These are phyloP conservation scores for Coleophoma crateriformis DNA, from an alignment of 2,329 filamentous ascomycete species.

Conservation along the genomic window DNA sequence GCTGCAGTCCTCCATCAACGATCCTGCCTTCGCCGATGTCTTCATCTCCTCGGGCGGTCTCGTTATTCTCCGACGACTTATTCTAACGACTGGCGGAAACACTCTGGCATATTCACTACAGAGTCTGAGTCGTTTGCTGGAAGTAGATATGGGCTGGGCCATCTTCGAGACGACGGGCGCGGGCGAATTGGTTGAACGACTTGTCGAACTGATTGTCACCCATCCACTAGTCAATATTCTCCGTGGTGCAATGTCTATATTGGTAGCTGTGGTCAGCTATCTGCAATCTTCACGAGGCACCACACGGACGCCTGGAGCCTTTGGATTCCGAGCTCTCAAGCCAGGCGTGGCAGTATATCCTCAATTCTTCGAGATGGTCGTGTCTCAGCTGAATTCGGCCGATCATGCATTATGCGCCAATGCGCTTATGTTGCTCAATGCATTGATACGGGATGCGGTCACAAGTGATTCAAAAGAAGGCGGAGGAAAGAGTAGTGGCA, in stretches of 20 bases:
- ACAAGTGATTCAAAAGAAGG: slow-evolving; percentile 54
- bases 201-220: slow-evolving; percentile 89
- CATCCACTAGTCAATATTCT: slow-evolving; percentile 97
- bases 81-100: slow-evolving; percentile 83
- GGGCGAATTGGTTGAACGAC: slow-evolving; percentile 64
- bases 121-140: slow-evolving; percentile 78
- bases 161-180: slow-evolving; percentile 61
- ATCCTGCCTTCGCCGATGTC: slow-evolving; percentile 92
- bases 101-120: slow-evolving; percentile 93
- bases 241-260: slow-evolving; percentile 91
- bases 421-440: slow-evolving; percentile 91
- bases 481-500: slow-evolving; percentile 26
- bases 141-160: slow-evolving; percentile 98
- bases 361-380: slow-evolving; percentile 90
- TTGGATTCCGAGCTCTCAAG: slow-evolving; percentile 87
- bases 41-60: slow-evolving; percentile 90
- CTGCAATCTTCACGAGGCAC: slow-evolving; percentile 52
- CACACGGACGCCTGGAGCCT: slow-evolving; percentile 52
- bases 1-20: slow-evolving; percentile 89
- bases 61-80: slow-evolving; percentile 72
- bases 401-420: slow-evolving; percentile 96
- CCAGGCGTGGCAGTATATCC: slow-evolving; percentile 88
- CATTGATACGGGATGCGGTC: slow-evolving; percentile 86
- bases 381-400: slow-evolving; percentile 84
- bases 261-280: slow-evolving; percentile 88